These are phyloP conservation scores for Trichoderma asperellum DNA, from an alignment of 2,329 filamentous ascomycete genomes.

Conservation along the genomic window DNA sequence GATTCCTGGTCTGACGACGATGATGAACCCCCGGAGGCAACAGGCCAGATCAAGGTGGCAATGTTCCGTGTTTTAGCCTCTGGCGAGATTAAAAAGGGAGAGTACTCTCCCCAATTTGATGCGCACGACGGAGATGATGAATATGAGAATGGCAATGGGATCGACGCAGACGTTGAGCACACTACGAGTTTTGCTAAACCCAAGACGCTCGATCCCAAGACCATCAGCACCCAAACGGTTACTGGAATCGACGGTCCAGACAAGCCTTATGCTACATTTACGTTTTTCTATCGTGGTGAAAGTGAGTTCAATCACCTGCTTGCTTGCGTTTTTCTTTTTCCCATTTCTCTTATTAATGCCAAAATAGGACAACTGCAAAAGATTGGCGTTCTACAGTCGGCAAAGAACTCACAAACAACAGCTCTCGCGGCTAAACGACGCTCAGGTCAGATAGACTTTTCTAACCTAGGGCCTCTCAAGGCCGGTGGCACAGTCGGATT, in stretches of 20 bases:
- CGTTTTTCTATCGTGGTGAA: slow-evolving; percentile 95
- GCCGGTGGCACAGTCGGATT: slow-evolving; percentile 88
- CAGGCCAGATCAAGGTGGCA: slow-evolving; percentile 97
- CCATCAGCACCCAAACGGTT: slow-evolving; percentile 98
- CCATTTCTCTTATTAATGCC: slow-evolving; percentile 31
- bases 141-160: slow-evolving; percentile 55
- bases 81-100: slow-evolving; percentile 95
- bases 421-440: slow-evolving; percentile 72
- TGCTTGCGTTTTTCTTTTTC: not conserved
- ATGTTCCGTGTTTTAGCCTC: slow-evolving; percentile 94
- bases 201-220: slow-evolving; percentile 93
- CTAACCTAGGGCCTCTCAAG: slow-evolving; percentile 81
- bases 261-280: slow-evolving; percentile 94
- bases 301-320: slow-evolving; percentile 59
- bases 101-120: slow-evolving; percentile 97
- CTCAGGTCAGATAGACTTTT: slow-evolving; percentile 83
- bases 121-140: slow-evolving; percentile 93
- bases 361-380: slow-evolving; percentile 85
- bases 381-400: slow-evolving; percentile 81
- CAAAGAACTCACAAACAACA: slow-evolving; percentile 66
- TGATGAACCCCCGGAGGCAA: slow-evolving; percentile 89
- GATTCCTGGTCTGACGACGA: slow-evolving; percentile 78
- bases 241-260: slow-evolving; percentile 96
- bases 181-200: slow-evolving; percentile 98
- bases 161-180: slow-evolving; percentile 87